Base-by-base conservation (phyloP, 345 rosid genomes). In the Aquilaria yunnanensis region DNA sequence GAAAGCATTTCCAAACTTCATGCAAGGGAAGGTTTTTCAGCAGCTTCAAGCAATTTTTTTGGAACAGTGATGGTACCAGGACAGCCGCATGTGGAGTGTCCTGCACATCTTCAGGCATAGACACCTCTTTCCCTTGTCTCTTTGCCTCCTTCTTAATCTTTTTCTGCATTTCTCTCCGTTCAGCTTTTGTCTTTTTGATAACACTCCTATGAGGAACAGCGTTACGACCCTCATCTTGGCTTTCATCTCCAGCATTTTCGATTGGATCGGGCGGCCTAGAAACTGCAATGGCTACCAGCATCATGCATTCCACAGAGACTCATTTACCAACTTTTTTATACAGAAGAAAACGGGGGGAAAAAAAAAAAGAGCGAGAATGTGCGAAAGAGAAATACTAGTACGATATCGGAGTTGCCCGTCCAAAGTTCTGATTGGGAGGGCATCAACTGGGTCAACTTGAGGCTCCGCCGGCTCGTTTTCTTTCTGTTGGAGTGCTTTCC, bases 111-210 rank as follows among this genome's bases (percentile, higher is more conserved):
- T 77, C 75, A 12, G 51, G 46, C 14, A 63, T 47, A 72, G 69
- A 74, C 58, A 72, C 57, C 47, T 81, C 87, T 65, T 78, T 88
- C 51, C 72, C 89, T 45, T 74, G 85, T 75, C 75, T 81, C 74
- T 81, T 94, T 11, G 96, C 85, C 64, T 88, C 97, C 66, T 74
- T 94, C 81, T 77, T 90, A 47, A 60, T 67, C 72, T 83, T 91
- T 73, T 94, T 94, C 33, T 85, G 71, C 81, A 85, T 90, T 1
- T 78, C 89, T 71, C 97, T 85, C 85, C 83, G 80, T 71, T 90
- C 88, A 14, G 93, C 77, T 79, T 88, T 94, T 16, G 81, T 86
- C 70, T 80, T 68, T 77, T 67, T 81, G 57, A 80, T 47, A 11
- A 66, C 45, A 53, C 80, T 62, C 57, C 70, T 74, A 63, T 83